These are phyloP conservation scores for Mortierella sp. DNA, from an alignment of 371 early-diverging fungal species.

Conservation along the genomic window DNA sequence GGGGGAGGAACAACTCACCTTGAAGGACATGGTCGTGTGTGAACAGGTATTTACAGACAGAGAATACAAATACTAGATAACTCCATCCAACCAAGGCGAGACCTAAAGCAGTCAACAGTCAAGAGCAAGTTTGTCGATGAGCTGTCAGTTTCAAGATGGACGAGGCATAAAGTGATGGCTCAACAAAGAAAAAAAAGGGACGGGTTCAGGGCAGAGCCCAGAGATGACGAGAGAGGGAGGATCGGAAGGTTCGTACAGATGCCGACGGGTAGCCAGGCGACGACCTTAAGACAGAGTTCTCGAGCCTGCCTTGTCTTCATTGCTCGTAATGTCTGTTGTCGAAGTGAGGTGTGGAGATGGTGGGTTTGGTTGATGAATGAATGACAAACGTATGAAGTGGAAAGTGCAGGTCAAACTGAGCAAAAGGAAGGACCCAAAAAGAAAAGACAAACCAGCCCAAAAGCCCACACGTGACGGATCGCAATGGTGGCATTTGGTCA, in stretches of 20 bases:
- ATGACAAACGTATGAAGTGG: neutral
- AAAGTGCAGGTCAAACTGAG: neutral
- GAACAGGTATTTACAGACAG: conserved; percentile 41
- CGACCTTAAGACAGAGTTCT: conserved; percentile 23
- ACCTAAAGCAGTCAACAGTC: conserved; percentile 18
- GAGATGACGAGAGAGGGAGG: neutral
- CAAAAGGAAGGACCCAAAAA: neutral
- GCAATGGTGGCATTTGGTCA: neutral
- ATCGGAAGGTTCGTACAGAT: conserved; percentile 25
- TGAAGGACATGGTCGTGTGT: conserved; percentile 30
- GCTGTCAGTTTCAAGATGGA: neutral
- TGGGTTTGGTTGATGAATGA: neutral
- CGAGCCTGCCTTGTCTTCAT: conserved; percentile 41
- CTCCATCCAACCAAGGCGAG: conserved; percentile 39
- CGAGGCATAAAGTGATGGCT: neutral
- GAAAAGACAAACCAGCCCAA: neutral
- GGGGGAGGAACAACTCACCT: conserved; percentile 18
- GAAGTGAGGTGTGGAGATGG: neutral
- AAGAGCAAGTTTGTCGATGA: neutral
- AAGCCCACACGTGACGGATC: conserved; percentile 2
- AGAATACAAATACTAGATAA: conserved; percentile 39
- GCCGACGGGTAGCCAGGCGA: conserved; percentile 45
- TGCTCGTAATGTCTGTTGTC: neutral
- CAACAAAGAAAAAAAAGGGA: neutral
- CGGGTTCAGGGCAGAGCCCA: no score